These are phyloP conservation scores for Boletus bicolor DNA, from an alignment of 768 basidiomycete species.

Conservation along the genomic window DNA sequence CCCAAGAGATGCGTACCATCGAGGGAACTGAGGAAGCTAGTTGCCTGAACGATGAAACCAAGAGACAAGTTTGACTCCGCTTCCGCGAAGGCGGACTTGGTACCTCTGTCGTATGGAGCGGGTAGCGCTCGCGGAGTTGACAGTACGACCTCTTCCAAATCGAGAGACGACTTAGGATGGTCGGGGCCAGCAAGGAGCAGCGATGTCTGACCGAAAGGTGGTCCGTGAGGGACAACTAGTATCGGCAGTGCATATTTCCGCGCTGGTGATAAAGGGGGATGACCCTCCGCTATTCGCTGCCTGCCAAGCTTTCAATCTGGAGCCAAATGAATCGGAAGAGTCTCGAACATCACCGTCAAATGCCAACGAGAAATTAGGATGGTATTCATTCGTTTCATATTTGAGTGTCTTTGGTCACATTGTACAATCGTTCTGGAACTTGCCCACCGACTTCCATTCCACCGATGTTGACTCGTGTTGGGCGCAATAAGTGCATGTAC, in stretches of 20 bases:
- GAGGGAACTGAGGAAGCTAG: neutral
- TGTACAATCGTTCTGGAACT: neutral
- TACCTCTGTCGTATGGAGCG: conserved; percentile 13
- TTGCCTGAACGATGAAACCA: neutral
- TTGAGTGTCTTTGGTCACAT: neutral
- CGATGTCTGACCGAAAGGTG: neutral
- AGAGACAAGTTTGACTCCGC: conserved; percentile 14
- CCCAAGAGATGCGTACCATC: neutral
- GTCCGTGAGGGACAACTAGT: neutral
- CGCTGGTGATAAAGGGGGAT: neutral
- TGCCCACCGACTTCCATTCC: conserved; percentile 3
- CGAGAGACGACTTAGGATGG: conserved; percentile 23
- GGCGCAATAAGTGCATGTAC: neutral
- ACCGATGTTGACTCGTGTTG: neutral
- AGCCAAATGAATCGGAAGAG: neutral
- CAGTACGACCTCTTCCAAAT: conserved; percentile 25
- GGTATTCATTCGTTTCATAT: neutral
- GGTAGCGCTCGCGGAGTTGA: conserved; percentile 33
- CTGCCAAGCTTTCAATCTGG: neutral
- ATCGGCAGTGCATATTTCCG: neutral
- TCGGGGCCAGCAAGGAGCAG: neutral
- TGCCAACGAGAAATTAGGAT: neutral
- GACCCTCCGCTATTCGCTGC: neutral
- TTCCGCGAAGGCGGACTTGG: conserved; percentile 32
- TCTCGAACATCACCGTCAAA: neutral